Base-by-base conservation (phyloP, 1,284 basidiomycete genomes). In the Polyporus tsugae region DNA sequence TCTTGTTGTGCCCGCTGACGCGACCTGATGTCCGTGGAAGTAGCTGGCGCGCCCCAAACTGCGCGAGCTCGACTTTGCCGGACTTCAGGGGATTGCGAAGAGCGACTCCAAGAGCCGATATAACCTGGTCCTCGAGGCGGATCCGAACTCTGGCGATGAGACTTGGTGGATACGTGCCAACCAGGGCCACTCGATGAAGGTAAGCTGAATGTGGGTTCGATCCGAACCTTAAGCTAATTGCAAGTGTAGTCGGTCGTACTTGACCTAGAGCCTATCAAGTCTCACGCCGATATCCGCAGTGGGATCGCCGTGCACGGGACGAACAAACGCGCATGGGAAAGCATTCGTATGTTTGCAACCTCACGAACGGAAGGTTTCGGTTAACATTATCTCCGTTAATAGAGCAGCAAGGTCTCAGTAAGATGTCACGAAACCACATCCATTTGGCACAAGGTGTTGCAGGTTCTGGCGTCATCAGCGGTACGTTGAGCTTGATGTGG, bases 161-260 rank as follows among this genome's bases (percentile, higher is more conserved):
- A 79, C 86, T 25, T 94, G 92, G 89, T 96, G 91, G 89, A 96
- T 98, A 73, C 86, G 95, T 60, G 97, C 97, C 0, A 95, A 95
- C 70, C 97, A 99, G 80, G 98, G 97, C 0, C 97, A 99, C 81
- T 94, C 95, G 2, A 82, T 97, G 49, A 86, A 90, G 82, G 94
- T 91, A 68, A 35, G 52, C 5, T n/a, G 38, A 2, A 15, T 6
- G 19, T 19, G 15, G 17, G 11, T 42, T 29, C 22, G 35, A 19
- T 44, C 13, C 17, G 5, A 4, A 22, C 25, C 6, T 38, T 6
- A 29, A 5, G 25, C 46, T 63, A 6, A 59, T 60, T 65, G 22
- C 2, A 22, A 19, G 38, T 60, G 33, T 70, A 94, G 92, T 81
- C 85, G 0, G 84, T 94, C 15, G 82, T 90, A 58, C 81, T 97